Evolutionary conservation across 768 basidiomycete species (phyloP), one percentile per base, ranked within the genome.

Genomic region (Amanita rubescens): DNA sequence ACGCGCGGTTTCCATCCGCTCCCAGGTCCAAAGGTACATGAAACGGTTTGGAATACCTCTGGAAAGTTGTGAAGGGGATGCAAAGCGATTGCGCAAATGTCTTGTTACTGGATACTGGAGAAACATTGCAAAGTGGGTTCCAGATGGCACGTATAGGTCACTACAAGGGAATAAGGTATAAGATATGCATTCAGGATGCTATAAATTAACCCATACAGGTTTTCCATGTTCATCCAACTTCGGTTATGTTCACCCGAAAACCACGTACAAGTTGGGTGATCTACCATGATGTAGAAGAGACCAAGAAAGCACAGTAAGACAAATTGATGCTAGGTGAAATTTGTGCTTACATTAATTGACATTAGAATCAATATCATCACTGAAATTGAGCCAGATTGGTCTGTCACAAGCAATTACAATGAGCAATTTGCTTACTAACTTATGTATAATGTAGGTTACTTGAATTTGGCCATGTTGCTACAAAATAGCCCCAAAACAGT

Each of bases 21-120:
- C 87, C n/a, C 96, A 99, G 63, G 75, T 99, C 33, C 86, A 88
- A 63, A 96, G 94, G 69, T 98, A 97, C 65, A 86, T 98, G 82
- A 80, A 85, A 52, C 82, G 96, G 11, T 98, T 96, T 65, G 77
- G 82, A 38, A 73, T 95, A 22, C 87, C 89, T 0, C 66, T 83
- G 19, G 80, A 88, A 53, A 94, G 92, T 65, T 97, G 95, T 65
- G 78, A 95, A 61, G 93, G 92, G 0, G 94, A 98, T 68, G 83
- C 81, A 7, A 82, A 81, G 59, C 74, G 89, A 41, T 69, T 99
- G 49, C 75, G 93, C n/a, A 79, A 81, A 57, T 98, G 96, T 65
- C 78, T 99, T 3, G 89, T 93, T 5, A 85, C 84, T 57, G 94
- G 94, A 1, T 96, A 96, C 65, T 94, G 94, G 83, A 80, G 90